phyloP scores from a whole-genome alignment of 331 rosid genomes.

The Rhamnella rubrinervis region DNA sequence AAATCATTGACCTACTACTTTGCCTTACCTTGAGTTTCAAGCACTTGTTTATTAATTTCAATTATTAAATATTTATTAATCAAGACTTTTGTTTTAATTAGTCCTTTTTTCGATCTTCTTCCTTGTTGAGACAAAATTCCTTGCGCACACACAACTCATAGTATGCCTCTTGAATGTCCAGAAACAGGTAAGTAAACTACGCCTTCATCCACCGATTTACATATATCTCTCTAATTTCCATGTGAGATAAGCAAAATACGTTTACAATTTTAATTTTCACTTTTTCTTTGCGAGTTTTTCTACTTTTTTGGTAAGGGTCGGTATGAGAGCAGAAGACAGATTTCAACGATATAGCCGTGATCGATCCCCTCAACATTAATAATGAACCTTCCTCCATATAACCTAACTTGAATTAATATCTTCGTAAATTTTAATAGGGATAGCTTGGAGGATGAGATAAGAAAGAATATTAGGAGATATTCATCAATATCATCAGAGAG shows the following conservation, averaged over 20 bases:
- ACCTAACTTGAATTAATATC: background rate
- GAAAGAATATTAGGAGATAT: conserved; percentile 39
- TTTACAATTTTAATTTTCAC: too few relatives aligned
- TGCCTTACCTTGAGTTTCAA: conserved; percentile 38
- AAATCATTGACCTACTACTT: conserved; percentile 46
- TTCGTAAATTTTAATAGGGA: conserved; percentile 36
- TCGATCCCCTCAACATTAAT: too few relatives aligned
- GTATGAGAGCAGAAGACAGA: too few relatives aligned
- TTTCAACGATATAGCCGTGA: too few relatives aligned
- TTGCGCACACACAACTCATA: conserved; percentile 18
- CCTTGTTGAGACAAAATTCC: conserved; percentile 15
- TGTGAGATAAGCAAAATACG: background rate
- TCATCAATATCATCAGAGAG: background rate
- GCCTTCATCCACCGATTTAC: too few relatives aligned
- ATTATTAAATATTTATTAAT: conserved; percentile 8
- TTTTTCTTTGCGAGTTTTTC: too few relatives aligned
- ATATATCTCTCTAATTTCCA: conserved; percentile 8
- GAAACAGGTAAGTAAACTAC: conserved; percentile 49
- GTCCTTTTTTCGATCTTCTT: background rate
- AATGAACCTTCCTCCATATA: too few relatives aligned
- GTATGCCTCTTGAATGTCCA: conserved; percentile 65
- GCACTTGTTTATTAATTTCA: conserved; percentile 22
- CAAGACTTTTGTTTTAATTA: too few relatives aligned
- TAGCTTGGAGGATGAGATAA: conserved; percentile 53
- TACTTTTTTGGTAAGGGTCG: too few relatives aligned